phyloP scores from a whole-genome alignment of 2,329 filamentous ascomycete species.

The Pseudogymnoascus sp. region DNA sequence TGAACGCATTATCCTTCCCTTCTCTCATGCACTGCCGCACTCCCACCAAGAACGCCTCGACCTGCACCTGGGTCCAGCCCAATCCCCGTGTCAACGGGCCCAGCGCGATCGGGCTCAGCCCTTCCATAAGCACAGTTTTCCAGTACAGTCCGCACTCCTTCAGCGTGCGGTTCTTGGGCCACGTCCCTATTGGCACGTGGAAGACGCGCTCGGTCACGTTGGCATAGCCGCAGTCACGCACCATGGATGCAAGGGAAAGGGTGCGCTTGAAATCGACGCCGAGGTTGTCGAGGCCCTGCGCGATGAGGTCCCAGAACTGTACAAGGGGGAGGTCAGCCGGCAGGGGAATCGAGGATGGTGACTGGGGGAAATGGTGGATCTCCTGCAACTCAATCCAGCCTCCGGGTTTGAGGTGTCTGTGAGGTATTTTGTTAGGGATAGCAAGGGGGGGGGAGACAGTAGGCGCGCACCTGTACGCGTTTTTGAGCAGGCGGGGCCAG shows the following conservation, averaged over 20 bases:
- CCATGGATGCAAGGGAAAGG: slow-evolving; percentile 36
- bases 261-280: slow-evolving; percentile 42
- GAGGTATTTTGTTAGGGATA: slow-evolving; percentile 11
- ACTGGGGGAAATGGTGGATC: slow-evolving; percentile 43
- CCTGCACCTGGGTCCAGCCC: slow-evolving; percentile 41
- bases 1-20: slow-evolving; percentile 10
- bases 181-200: slow-evolving; percentile 47
- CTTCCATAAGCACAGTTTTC: slow-evolving; percentile 44
- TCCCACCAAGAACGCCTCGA: slow-evolving; percentile 41
- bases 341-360: slow-evolving; percentile 34
- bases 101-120: slow-evolving; percentile 44
- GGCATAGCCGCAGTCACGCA: slow-evolving; percentile 44
- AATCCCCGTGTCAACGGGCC: slow-evolving; percentile 45
- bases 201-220: slow-evolving; percentile 45
- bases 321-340: slow-evolving; percentile 35
- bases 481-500: slow-evolving; percentile 44
- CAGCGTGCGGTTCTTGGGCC: slow-evolving; percentile 44
- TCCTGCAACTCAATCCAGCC: slow-evolving; percentile 51
- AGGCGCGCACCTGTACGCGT: slow-evolving; percentile 38
- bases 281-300: slow-evolving; percentile 36
- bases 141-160: slow-evolving; percentile 47
- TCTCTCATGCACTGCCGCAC: slow-evolving; percentile 44
- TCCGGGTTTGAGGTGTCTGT: slow-evolving; percentile 45
- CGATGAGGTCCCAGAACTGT: slow-evolving; percentile 42
- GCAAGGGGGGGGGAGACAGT: background rate